These are phyloP conservation scores for Alternaria sp. DNA, from an alignment of 2,329 filamentous ascomycete genomes.

Conservation along the genomic window DNA sequence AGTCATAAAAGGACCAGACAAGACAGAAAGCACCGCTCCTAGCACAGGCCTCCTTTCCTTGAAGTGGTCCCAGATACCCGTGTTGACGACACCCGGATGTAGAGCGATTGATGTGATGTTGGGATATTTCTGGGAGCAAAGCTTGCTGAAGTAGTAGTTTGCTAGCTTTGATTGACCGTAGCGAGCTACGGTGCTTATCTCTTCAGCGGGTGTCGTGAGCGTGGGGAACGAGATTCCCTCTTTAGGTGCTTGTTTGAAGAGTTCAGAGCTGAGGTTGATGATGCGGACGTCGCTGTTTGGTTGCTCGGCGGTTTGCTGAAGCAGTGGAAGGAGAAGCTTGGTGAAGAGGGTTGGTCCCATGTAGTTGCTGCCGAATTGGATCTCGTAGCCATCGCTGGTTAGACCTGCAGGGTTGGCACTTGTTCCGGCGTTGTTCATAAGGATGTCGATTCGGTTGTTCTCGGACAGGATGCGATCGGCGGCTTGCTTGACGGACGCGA, in stretches of 20 bases:
- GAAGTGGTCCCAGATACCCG: conserved; percentile 25
- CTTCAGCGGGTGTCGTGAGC: conserved; percentile 29
- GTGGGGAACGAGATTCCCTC: conserved; percentile 45
- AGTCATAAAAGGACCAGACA: background rate
- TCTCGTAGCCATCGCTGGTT: conserved; percentile 56
- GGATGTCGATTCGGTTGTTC: conserved; percentile 48
- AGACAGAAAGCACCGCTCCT: background rate
- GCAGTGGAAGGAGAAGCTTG: conserved; percentile 51
- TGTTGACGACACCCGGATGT: conserved; percentile 57
- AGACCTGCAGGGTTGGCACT: conserved; percentile 29
- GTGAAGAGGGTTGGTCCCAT: conserved; percentile 56
- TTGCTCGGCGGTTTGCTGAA: conserved; percentile 39
- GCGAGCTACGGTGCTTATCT: background rate
- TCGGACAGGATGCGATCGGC: conserved; percentile 35
- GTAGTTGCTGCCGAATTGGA: conserved; percentile 58
- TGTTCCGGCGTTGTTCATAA: conserved; percentile 55
- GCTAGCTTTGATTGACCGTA: conserved; percentile 60
- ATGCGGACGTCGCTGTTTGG: conserved; percentile 52
- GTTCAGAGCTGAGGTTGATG: conserved; percentile 43
- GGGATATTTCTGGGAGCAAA: conserved; percentile 53
- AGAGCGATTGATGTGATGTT: conserved; percentile 49
- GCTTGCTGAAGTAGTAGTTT: conserved; percentile 53
- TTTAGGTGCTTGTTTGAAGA: conserved; percentile 30
- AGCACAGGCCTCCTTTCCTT: conserved; percentile 1
- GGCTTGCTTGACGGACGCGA: conserved; percentile 43